Evolutionary conservation across 495 filamentous ascomycete genomes (phyloP).

Genomic region (Aspergillus conjunctus): DNA sequence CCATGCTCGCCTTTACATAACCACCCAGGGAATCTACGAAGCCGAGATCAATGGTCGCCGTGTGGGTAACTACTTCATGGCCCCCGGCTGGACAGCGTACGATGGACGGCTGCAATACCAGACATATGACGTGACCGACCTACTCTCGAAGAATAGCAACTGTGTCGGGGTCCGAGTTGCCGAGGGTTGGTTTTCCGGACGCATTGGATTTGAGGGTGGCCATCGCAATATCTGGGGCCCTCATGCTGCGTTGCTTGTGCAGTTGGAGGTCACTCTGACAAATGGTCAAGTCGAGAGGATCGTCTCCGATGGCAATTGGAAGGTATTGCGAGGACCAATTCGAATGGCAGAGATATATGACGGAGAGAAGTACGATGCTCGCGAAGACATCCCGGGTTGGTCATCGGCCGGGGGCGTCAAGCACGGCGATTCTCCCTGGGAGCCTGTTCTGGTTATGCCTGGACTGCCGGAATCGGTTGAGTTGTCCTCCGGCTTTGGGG

Average conservation of each 20-base stretch:
- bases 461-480: background rate
- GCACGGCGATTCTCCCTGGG: background rate
- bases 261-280: slow-evolving; percentile 2
- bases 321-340: background rate
- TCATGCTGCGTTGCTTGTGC: slow-evolving; percentile 6
- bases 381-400: background rate
- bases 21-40: slow-evolving; percentile 9
- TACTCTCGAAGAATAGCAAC: background rate
- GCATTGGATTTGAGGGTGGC: slow-evolving; percentile 6
- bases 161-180: background rate
- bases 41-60: background rate
- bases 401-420: background rate
- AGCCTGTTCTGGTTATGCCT: background rate
- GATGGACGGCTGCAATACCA: slow-evolving; percentile 11
- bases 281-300: background rate
- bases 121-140: slow-evolving; percentile 1
- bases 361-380: slow-evolving; percentile 7
- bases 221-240: slow-evolving; percentile 16
- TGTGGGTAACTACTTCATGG: slow-evolving; percentile 5
- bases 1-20: background rate
- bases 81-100: slow-evolving; percentile 12
- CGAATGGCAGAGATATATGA: slow-evolving; percentile 9
- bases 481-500: background rate
- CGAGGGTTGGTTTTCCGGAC: slow-evolving; percentile 4
- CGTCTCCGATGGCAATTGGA: slow-evolving; percentile 3